Evolutionary conservation across 139 green algal species (phyloP), one percentile per base, ranked within the genome.

Genomic region (Chlorella sp.): DNA sequence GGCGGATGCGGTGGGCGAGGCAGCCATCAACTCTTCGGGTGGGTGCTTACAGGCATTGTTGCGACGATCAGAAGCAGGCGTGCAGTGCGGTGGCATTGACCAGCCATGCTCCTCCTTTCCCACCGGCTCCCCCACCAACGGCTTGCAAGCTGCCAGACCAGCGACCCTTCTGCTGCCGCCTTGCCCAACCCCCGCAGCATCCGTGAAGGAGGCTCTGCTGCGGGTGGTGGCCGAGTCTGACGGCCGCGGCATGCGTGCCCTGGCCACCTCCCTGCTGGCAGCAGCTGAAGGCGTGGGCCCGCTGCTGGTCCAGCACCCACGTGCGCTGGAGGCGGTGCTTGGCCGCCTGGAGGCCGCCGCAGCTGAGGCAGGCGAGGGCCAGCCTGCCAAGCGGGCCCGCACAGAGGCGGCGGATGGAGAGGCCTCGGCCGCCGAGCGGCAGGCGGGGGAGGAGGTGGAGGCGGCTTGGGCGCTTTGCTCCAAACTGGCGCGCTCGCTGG

Each of bases 391-490:
- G 72, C 72, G 72, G 72, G 43, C 38, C 13, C 65, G 44, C 72
- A 60, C 43, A 36, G 72, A 46, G 14, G 72, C 28, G 4, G 1
- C 30, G 0, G 72, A 48, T 3, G 26, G 14, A 13, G 44, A 19
- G 11, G 72, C 72, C 28, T 30, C 72, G 7, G 20, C 30, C 8
- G 72, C 36, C 1, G 51, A 51, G 54, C 19, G 32, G 54, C 34
- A 32, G 54, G 78, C 30, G 1, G 72, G 46, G 22, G 78, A 73
- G 32, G 78, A 83, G 56, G 41, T 41, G 8, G 60, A 83, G 78
- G 78, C 78, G 38, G 58, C 34, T 1, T 83, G 78, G 78, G 60
- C 78, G 40, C 60, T 83, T 60, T 58, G 40, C 41, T 75, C 60
- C 78, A 7, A 19, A 3, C 16, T 58, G 62, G 78, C 78, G 26